Evolutionary conservation across 208 protist species (phyloP), one percentile per base, ranked within the genome.

Genomic region (Wallacemonas sp.): DNA sequence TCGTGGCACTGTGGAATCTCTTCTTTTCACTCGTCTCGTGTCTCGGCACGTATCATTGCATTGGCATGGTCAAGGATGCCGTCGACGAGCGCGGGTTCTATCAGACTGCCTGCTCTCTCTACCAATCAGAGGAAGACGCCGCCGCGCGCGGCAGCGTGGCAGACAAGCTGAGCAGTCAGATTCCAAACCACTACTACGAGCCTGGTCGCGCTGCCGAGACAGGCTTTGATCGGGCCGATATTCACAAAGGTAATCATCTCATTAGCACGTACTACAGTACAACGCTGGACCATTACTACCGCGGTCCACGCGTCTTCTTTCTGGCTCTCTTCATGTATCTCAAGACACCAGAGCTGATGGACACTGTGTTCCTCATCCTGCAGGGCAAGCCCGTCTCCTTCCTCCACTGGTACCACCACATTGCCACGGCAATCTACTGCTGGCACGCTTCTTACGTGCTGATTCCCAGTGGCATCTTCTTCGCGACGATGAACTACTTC

Each of bases 351-450:
- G 83, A 90, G 63, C 63, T 90, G 74, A 69, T 90, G 27, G 76
- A 83, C 76, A 87, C 83, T 1, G 77, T 70, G 17, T 86, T 90
- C 39, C 73, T 90, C 9, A 77, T 90, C 5, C 48, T 87, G 61
- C 74, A 63, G 48, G 73, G 84, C 78, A 83, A 85, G 55, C 73
- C 72, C 14, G 75, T 90, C 30, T 74, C 85, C 4, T 90, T 90
- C 73, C 47, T 90, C 16, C 83, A 90, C 60, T 90, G 83, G 83
- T 90, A 82, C 58, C 94, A 98, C 75, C 91, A 98, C 84, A 68
- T 83, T 24, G 81, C 84, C 27, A 87, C 90, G n/a, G 44, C 87
- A 29, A 56, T 93, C 17, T 96, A 83, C 69, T 96, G 84, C 70
- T 96, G 85, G 88, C 73, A 88, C 48, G 84, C 84, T 0, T 80